Evolutionary conservation across 495 filamentous ascomycete genomes (phyloP).

Genomic region (Immersiella caudata): DNA sequence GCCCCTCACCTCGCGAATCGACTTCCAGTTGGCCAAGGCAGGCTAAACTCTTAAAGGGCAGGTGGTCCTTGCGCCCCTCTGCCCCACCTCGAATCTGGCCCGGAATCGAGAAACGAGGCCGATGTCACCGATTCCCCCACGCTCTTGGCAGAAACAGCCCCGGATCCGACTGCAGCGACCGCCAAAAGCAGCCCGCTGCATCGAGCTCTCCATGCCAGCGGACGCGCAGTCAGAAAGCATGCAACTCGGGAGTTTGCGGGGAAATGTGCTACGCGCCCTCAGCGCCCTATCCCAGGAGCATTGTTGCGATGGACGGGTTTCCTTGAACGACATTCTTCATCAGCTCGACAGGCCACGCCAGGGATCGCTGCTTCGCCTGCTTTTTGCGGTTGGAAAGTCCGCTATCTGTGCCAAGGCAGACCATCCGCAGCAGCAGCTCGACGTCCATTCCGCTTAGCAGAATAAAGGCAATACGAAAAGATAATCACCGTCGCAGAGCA

Average conservation of each 20-base stretch:
- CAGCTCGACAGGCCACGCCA: background rate
- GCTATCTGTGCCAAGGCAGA: background rate
- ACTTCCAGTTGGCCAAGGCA: background rate
- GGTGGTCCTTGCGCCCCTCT: background rate
- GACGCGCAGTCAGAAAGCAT: constrained; percentile 11
- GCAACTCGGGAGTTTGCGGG: constrained; percentile 12
- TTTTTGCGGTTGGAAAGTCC: background rate
- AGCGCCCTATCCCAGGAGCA: background rate
- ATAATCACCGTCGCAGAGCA: background rate
- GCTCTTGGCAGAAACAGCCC: constrained; percentile 10
- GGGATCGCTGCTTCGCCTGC: background rate
- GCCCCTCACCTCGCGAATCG: constrained; percentile 6
- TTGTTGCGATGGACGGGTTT: background rate
- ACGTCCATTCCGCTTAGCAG: background rate
- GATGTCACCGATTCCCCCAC: constrained; percentile 9
- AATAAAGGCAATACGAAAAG: background rate
- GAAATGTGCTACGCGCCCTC: background rate
- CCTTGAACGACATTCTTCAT: background rate
- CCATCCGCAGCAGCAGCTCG: background rate
- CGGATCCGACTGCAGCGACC: constrained; percentile 13
- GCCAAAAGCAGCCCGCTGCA: constrained; percentile 17
- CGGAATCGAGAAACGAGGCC: background rate
- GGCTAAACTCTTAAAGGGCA: background rate
- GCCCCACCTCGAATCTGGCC: background rate
- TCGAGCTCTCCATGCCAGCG: constrained; percentile 5